phyloP scores from a whole-genome alignment of 2,329 filamentous ascomycete genomes.

The Fusarium sterilihyphosum region DNA sequence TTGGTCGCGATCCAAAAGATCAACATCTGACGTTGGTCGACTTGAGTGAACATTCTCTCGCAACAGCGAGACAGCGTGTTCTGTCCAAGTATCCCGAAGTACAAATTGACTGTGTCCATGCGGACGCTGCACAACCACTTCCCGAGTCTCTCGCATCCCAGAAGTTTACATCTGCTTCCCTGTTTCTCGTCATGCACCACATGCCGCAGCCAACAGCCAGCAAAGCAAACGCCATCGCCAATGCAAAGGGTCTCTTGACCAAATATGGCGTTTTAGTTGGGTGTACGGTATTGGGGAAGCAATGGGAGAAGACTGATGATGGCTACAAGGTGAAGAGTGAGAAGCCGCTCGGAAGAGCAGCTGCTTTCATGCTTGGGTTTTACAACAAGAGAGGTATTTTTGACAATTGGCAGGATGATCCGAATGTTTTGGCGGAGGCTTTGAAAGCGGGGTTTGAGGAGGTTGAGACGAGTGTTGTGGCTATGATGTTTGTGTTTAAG shows the following conservation, averaged over 20 bases:
- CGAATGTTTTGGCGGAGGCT: not conserved
- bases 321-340: not conserved
- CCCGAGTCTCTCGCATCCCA: not conserved
- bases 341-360: not conserved
- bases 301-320: not conserved
- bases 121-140: not conserved
- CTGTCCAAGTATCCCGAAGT: not conserved
- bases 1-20: not conserved
- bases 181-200: slow-evolving; percentile 6
- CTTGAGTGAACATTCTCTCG: slow-evolving; percentile 5
- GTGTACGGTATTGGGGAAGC: slow-evolving; percentile 7
- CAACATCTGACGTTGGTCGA: slow-evolving; percentile 12
- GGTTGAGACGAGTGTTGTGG: slow-evolving; percentile 9
- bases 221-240: slow-evolving; percentile 2
- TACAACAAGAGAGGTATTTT: slow-evolving; percentile 3
- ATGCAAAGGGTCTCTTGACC: not conserved
- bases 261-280: slow-evolving; percentile 4
- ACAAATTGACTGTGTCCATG: not conserved
- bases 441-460: slow-evolving; percentile 4
- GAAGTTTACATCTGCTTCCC: slow-evolving; percentile 1
- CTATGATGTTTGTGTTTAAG: slow-evolving; percentile 20
- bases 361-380: slow-evolving; percentile 1
- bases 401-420: slow-evolving; percentile 19
- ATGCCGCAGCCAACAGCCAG: slow-evolving; percentile 4
- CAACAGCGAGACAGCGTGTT: not conserved